phyloP scores from a whole-genome alignment of 139 green algal species.

The Nannochloris sp. region DNA sequence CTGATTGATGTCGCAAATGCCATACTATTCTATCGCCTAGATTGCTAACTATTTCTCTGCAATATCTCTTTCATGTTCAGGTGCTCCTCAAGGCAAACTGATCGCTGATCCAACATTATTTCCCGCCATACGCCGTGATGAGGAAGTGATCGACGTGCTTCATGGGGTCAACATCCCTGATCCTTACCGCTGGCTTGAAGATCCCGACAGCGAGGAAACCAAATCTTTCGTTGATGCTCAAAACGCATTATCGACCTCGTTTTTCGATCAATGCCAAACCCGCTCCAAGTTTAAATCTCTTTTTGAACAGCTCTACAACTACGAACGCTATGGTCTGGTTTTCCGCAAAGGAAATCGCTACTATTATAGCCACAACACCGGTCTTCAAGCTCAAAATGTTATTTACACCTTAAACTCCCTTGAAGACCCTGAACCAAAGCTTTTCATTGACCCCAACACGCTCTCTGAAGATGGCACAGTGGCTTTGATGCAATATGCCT shows the following conservation, averaged over 20 bases:
- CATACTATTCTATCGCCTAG: no score
- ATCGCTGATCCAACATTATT: conserved; percentile 42
- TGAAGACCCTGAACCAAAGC: conserved; percentile 23
- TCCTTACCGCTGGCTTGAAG: conserved; percentile 72
- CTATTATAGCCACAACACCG: conserved; percentile 82
- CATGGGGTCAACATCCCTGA: conserved; percentile 61
- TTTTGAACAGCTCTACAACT: conserved; percentile 62
- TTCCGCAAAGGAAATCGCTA: conserved; percentile 58
- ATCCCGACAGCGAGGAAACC: conserved; percentile 72
- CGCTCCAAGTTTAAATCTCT: conserved; percentile 52
- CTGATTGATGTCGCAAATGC: no score
- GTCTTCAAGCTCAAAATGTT: conserved; percentile 79
- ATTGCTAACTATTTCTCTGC: no score
- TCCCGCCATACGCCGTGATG: conserved; percentile 53
- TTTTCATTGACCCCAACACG: conserved; percentile 90
- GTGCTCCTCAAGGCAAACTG: conserved; percentile 49
- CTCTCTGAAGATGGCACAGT: conserved; percentile 68
- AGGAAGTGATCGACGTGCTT: conserved; percentile 55
- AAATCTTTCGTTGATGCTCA: conserved; percentile 71
- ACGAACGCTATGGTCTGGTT: conserved; percentile 64
- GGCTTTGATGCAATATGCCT: conserved; percentile 39
- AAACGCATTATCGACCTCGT: conserved; percentile 63
- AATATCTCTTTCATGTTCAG: no score
- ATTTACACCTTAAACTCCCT: conserved; percentile 59
- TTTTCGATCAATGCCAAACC: conserved; percentile 61